A percentile compares a stretch with the other conserved stretches of the same genome.
These are phyloP conservation scores for Protostelium mycophagum DNA, from an alignment of 78 protist genomes.

Conservation along the genomic window DNA sequence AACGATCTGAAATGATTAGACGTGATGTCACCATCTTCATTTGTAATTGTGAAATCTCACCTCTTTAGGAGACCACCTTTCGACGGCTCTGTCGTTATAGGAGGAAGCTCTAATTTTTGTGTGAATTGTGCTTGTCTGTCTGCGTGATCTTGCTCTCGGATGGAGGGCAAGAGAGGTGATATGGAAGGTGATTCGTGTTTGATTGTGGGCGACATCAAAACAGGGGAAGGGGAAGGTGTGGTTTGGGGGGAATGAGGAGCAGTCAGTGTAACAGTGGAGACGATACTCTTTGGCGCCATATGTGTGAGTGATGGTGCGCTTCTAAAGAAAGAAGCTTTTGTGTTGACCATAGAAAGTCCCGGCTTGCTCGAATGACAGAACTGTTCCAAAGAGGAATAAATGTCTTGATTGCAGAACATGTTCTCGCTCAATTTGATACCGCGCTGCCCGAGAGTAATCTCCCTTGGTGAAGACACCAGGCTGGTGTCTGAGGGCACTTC, in stretches of 20 bases:
- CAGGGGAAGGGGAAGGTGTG: background rate
- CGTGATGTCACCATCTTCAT: background rate
- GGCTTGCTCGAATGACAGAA: background rate
- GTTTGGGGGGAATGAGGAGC: no score
- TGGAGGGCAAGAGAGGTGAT: no score
- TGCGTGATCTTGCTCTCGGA: no score
- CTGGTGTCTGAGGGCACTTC: no score
- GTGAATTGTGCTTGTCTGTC: background rate
- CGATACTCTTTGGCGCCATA: background rate
- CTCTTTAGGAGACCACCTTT: background rate
- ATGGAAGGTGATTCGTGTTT: background rate
- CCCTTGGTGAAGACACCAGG: no score
- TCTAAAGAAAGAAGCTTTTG: background rate
- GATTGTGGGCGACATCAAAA: background rate
- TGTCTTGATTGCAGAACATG: background rate
- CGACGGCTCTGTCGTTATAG: background rate
- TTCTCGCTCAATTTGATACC: background rate
- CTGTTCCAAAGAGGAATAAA: background rate
- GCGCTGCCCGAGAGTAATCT: no score
- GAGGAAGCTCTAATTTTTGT: background rate
- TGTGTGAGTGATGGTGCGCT: background rate
- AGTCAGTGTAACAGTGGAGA: no score
- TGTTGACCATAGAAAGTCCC: background rate
- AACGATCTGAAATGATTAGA: background rate
- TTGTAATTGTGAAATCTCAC: no score